These are phyloP conservation scores for Lithospermum erythrorhizon DNA, from an alignment of 257 asterid genomes.

Conservation along the genomic window DNA sequence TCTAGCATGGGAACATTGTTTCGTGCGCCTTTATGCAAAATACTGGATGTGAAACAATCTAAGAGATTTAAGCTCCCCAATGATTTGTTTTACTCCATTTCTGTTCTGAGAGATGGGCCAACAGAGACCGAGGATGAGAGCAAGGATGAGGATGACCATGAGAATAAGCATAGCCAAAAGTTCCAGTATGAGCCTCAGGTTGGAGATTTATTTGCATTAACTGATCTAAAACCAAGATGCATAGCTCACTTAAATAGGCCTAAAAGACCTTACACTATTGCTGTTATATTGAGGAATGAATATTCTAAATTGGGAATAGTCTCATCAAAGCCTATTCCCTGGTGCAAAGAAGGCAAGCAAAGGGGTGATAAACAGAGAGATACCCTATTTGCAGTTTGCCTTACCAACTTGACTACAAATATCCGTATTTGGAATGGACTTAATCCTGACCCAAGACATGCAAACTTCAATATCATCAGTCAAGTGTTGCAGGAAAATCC, in stretches of 20 bases:
- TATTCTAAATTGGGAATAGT: background rate
- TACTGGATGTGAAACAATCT: no score
- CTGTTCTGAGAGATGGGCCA: no score
- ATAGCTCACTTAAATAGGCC: conserved; percentile 38
- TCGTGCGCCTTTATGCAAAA: no score
- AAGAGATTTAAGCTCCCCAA: no score
- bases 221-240: conserved; percentile 43
- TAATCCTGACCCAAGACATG: conserved; percentile 13
- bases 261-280: conserved; percentile 25
- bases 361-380: background rate
- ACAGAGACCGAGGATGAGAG: background rate
- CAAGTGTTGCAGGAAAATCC: conserved; percentile 19
- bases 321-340: conserved; percentile 18
- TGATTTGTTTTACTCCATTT: no score
- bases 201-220: conserved; percentile 51
- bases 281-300: conserved; percentile 20
- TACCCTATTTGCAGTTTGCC: conserved; percentile 29
- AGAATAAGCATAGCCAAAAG: conserved; percentile 10
- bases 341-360: conserved; percentile 9
- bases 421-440: conserved; percentile 46
- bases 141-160: conserved; percentile 12
- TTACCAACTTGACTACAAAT: conserved; percentile 41
- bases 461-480: conserved; percentile 19
- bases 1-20: conserved; percentile 25
- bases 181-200: conserved; percentile 33